Conservation (phyloP, 2,329 filamentous ascomycete species). For the Sphaceloma murrayae region DNA sequence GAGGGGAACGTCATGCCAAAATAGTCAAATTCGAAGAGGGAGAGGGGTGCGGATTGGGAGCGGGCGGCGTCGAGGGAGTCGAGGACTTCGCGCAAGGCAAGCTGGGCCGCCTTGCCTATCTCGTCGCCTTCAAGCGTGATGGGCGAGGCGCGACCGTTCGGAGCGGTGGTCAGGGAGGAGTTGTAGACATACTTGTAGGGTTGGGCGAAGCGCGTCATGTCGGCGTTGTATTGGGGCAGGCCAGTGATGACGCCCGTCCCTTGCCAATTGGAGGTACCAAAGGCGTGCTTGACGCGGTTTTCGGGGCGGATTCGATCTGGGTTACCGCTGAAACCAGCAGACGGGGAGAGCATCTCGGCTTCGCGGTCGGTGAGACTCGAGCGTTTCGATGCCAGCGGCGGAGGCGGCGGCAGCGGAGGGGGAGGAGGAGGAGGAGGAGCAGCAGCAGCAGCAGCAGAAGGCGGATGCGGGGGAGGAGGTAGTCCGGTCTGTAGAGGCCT, state of each 20-base stretch:
- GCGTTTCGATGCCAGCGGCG: conserved; percentile 3
- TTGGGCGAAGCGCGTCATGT: conserved; percentile 11
- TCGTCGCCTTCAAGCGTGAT: conserved; percentile 55
- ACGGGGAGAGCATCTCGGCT: conserved; percentile 2
- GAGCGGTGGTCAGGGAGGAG: background rate
- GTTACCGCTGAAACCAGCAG: conserved; percentile 1
- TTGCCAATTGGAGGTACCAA: conserved; percentile 50
- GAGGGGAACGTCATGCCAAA: conserved; percentile 77
- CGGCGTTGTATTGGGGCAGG: conserved; percentile 37
- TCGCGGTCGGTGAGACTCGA: conserved; percentile 6
- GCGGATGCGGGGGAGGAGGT: background rate
- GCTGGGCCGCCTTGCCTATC: conserved; percentile 70
- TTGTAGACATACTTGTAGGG: conserved; percentile 3
- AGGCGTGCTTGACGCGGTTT: conserved; percentile 4
- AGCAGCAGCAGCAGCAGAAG: background rate
- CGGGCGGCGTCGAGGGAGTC: conserved; percentile 67
- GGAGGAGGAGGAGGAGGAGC: background rate
- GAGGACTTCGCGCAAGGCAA: conserved; percentile 74
- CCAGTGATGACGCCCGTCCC: conserved; percentile 70
- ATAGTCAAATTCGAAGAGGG: conserved; percentile 70
- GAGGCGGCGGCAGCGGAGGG: background rate
- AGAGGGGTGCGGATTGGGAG: conserved; percentile 30
- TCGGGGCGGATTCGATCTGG: conserved; percentile 3
- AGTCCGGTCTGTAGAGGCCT: too few species aligned
- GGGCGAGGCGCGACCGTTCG: background rate